Conservation (phyloP, 495 filamentous ascomycete genomes). For the Penicillium egyptiacum region DNA sequence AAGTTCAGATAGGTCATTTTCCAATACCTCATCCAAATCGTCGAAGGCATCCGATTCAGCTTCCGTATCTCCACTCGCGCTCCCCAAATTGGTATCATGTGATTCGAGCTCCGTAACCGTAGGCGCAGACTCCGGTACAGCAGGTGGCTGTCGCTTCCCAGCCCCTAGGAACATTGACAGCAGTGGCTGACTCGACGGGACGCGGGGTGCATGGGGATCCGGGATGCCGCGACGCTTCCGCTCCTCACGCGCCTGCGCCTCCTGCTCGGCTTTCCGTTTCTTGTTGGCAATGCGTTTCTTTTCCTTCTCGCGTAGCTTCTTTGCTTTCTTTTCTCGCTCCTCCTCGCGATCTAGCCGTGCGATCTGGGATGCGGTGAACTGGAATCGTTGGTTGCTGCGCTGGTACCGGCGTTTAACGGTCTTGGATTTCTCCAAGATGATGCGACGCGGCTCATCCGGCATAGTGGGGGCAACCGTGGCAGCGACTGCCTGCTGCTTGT, state of each 20-base stretch:
- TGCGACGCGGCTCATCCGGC: constrained; percentile 40
- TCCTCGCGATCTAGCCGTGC: constrained; percentile 47
- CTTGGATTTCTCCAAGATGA: constrained; percentile 49
- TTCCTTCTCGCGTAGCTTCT: constrained; percentile 45
- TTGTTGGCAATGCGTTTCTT: constrained; percentile 40
- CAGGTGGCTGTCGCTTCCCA: constrained; percentile 5
- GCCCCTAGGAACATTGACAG: constrained; percentile 45
- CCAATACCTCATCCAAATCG: constrained; percentile 21
- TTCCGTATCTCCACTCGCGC: constrained; percentile 23
- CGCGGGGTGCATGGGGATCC: constrained; percentile 40
- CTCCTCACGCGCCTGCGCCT: constrained; percentile 43
- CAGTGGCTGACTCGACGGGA: constrained; percentile 49
- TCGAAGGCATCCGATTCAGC: constrained; percentile 25
- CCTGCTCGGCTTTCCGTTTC: constrained; percentile 49
- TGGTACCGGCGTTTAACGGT: constrained; percentile 48
- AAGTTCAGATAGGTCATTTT: constrained; percentile 16
- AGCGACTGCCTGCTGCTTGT: constrained; percentile 20
- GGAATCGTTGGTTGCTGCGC: constrained; percentile 46
- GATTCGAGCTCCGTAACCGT: constrained; percentile 12
- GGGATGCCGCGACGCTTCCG: constrained; percentile 43
- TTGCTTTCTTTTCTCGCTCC: constrained; percentile 40
- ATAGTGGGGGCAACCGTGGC: constrained; percentile 32
- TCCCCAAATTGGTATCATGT: constrained; percentile 14
- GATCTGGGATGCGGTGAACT: constrained; percentile 44
- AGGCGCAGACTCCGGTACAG: not conserved